Conservation (phyloP, 768 basidiomycete genomes). For the Tricholoma furcatifolium region DNA sequence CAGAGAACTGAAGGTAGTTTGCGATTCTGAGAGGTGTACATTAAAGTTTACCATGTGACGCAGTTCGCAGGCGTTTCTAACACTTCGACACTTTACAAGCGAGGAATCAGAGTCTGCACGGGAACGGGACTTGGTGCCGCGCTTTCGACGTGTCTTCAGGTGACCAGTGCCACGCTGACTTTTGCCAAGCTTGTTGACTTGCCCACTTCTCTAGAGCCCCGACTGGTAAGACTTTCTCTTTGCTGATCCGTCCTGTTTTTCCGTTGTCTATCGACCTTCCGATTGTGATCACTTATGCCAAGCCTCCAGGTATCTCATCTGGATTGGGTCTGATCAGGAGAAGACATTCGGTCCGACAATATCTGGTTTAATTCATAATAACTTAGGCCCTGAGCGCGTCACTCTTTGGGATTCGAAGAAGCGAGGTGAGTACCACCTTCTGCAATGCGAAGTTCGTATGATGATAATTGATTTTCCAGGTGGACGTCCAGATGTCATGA, state of each 20-base stretch:
- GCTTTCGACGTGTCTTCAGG: slow-evolving; percentile 80
- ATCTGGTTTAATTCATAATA: slow-evolving; percentile 62
- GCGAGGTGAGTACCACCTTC: slow-evolving; percentile 40
- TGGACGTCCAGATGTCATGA: slow-evolving; percentile 78
- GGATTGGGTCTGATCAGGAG: slow-evolving; percentile 84
- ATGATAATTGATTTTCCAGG: slow-evolving; percentile 26
- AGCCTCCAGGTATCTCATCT: slow-evolving; percentile 67
- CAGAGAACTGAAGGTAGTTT: slow-evolving; percentile 68
- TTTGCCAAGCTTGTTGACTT: slow-evolving; percentile 9
- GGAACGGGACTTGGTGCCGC: slow-evolving; percentile 84
- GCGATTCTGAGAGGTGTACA: background rate
- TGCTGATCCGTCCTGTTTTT: slow-evolving; percentile 17
- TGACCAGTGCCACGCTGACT: slow-evolving; percentile 23
- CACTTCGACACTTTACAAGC: slow-evolving; percentile 72
- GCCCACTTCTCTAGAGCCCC: slow-evolving; percentile 34
- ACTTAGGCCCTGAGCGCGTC: slow-evolving; percentile 67
- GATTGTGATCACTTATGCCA: slow-evolving; percentile 5
- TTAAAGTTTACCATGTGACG: background rate
- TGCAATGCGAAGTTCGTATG: background rate
- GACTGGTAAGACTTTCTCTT: slow-evolving; percentile 37
- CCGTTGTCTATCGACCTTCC: slow-evolving; percentile 4
- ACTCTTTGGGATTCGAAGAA: slow-evolving; percentile 79
- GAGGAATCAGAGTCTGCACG: slow-evolving; percentile 83
- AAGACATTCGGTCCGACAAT: slow-evolving; percentile 86
- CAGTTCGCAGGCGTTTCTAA: slow-evolving; percentile 83